Percentiles rank a stretch among this genome's conserved stretches.
These are phyloP conservation scores for Penicillium sp. DNA, from an alignment of 2,329 filamentous ascomycete genomes.

Conservation along the genomic window DNA sequence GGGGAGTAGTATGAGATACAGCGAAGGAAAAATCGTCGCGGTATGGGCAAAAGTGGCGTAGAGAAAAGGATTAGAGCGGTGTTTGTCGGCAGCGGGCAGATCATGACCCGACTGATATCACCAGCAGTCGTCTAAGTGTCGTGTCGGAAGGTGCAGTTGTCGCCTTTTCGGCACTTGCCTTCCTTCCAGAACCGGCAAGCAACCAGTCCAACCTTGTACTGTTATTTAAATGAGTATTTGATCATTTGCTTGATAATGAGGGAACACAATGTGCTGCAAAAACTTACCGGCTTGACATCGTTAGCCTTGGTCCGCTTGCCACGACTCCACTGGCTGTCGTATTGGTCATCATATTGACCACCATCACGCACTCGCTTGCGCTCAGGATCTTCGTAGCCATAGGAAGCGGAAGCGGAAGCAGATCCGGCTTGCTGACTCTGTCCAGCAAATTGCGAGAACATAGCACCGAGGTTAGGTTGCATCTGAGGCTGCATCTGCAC, in stretches of 20 bases:
- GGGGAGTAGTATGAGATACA: slow-evolving; percentile 4
- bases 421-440: slow-evolving; percentile 25
- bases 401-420: slow-evolving; percentile 13
- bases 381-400: slow-evolving; percentile 42
- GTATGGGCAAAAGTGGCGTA: neutral
- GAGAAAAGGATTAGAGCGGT: neutral
- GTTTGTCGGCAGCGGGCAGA: slow-evolving; percentile 2
- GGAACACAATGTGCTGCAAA: neutral
- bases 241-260: neutral
- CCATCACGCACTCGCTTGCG: slow-evolving; percentile 43
- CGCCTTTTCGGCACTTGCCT: slow-evolving; percentile 56
- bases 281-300: slow-evolving; percentile 40
- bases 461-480: slow-evolving; percentile 37
- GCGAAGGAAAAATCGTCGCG: neutral
- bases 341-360: slow-evolving; percentile 34
- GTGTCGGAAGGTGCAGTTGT: slow-evolving; percentile 54
- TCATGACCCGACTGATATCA: slow-evolving; percentile 1
- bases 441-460: slow-evolving; percentile 36
- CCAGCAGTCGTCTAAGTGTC: slow-evolving; percentile 28
- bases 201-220: slow-evolving; percentile 48
- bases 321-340: slow-evolving; percentile 32
- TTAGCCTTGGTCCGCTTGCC: slow-evolving; percentile 39
- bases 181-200: slow-evolving; percentile 57
- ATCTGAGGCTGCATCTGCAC: slow-evolving; percentile 28
- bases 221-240: slow-evolving; percentile 2